Base-by-base conservation (phyloP, 2,329 filamentous ascomycete species). In the Microdochium trichocladiopsis region DNA sequence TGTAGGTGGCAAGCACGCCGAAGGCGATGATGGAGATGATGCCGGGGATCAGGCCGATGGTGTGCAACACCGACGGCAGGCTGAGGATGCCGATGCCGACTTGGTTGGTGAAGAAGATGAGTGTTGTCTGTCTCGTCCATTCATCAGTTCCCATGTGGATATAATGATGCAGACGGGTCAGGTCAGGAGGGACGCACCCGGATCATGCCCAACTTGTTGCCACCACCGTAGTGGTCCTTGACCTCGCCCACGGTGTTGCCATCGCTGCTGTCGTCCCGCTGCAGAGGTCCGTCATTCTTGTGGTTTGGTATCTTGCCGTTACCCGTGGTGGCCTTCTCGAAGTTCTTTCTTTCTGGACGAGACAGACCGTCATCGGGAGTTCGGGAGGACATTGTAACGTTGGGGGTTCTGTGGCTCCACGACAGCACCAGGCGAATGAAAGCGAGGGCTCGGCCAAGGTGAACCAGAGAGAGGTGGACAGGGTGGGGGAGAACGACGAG, bases 41-140 rank as follows among this genome's bases (percentile, higher is more conserved):
- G 31, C 85, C 84, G 0, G 85, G 85, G 5, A 88, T 79, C 18
- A 88, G 73, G 8, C 85, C 86, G 31, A 88, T 74, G 8, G 84
- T 71, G 4, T 84, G 83, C 66, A 88, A 86, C 0, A 84, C 86
- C 66, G 82, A 85, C 3, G 86, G 86, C 56, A 88, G 86, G 1
- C 84, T 87, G 76, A 89, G 84, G 66, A 71, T 68, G n/a, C 68
- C 69, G 3, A 70, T 61, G 45, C 65, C 66, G 53, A 70, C 61
- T 53, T 69, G 63, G 50, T 68, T 68, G 25, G 64, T 66, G 9
- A 69, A 55, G 1, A 69, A 57, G 24, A 67, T 62, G 47, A 67
- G 41, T 22, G 41, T 45, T 18, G 41, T 45, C 41, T 45, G 18
- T 21, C 12, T 18, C 14, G 14, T 10, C 24, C 6, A 8, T 8